Conservation (phyloP, 176 grass and related monocot genomes). For the Cymbopogon citratus region DNA sequence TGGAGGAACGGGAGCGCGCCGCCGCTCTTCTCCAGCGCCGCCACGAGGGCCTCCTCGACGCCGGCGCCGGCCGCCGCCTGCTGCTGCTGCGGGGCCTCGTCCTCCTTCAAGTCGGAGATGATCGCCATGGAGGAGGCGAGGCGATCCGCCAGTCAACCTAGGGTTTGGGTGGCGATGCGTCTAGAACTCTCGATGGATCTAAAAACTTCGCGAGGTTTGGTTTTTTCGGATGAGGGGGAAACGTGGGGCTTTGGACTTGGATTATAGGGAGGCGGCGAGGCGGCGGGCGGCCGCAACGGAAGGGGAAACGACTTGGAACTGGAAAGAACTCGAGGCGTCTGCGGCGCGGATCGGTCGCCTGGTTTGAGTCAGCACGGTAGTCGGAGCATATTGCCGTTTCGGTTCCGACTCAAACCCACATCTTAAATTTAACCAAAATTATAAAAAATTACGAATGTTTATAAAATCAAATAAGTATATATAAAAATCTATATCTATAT, state of each 20-base stretch:
- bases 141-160: background rate
- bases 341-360: too few relatives aligned
- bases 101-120: conserved; percentile 81
- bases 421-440: too few relatives aligned
- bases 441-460: too few relatives aligned
- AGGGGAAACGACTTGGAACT: too few relatives aligned
- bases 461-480: too few relatives aligned
- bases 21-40: conserved; percentile 55
- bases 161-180: background rate
- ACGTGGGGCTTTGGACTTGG: background rate
- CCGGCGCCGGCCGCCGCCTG: background rate
- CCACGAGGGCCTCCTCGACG: conserved; percentile 40
- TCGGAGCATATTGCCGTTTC: too few relatives aligned
- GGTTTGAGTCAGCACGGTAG: too few relatives aligned
- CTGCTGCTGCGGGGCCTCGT: conserved; percentile 22
- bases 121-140: conserved; percentile 51
- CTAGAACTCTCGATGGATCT: conserved; percentile 14
- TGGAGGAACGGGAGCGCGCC: conserved; percentile 56
- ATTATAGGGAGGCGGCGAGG: background rate
- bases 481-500: too few relatives aligned
- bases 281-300: too few relatives aligned
- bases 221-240: background rate
- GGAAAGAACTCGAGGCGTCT: too few relatives aligned
- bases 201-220: conserved; percentile 8
- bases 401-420: too few relatives aligned